phyloP scores from a whole-genome alignment of 805 yeast genomes.

The Brettanomyces bruxellensis region DNA sequence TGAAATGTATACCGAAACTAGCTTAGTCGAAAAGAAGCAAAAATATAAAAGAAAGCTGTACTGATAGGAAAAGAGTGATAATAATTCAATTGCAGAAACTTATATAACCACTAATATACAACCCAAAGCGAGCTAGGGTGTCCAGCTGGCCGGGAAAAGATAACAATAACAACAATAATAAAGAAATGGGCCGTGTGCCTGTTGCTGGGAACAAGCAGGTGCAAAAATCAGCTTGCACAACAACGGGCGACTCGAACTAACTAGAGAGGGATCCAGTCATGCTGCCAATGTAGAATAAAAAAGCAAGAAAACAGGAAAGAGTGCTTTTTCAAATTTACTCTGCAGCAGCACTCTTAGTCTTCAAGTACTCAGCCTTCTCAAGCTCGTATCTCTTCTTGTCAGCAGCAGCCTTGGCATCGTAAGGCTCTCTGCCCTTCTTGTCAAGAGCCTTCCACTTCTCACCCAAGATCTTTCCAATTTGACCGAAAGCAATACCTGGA shows the following conservation, averaged over 20 bases:
- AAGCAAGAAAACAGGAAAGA: neutral
- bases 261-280: too few species aligned
- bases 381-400: constrained; percentile 98
- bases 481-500: constrained; percentile 94
- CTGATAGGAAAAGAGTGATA: too few species aligned
- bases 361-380: constrained; percentile 80
- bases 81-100: neutral
- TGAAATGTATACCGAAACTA: neutral
- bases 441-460: constrained; percentile 92
- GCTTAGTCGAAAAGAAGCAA: neutral
- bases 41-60: neutral
- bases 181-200: neutral
- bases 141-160: neutral
- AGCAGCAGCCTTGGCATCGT: constrained; percentile 86
- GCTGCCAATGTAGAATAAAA: too few species aligned
- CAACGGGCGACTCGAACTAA: neutral
- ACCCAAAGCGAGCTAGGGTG: neutral
- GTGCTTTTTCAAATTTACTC: neutral
- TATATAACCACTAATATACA: constrained; percentile 1
- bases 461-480: constrained; percentile 91
- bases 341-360: constrained; percentile 11
- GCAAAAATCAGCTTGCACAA: too few species aligned
- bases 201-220: neutral
- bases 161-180: neutral
- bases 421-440: constrained; percentile 79